Evolutionary conservation across 345 rosid species (phyloP), one percentile per base, ranked within the genome.

Genomic region (Lepidium sativum): DNA sequence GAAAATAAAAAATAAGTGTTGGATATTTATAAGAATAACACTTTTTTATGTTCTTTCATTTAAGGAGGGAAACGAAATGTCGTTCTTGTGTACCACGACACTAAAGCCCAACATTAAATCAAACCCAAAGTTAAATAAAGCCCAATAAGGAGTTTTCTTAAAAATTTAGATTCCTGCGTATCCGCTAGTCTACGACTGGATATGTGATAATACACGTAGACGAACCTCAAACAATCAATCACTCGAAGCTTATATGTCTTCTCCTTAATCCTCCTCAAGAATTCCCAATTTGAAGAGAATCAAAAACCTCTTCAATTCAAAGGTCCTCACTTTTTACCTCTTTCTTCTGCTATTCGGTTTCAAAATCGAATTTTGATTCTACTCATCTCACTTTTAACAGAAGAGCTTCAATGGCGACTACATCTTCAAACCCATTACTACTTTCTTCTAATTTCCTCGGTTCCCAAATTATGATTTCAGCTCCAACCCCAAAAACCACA

Each of bases 401-500:
- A 0, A 18, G 17, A 34, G 13, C 54, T 43, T 48, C 63, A 42
- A 77, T 77, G 82, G 78, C 82, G 13, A 51, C 88, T 3, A 47
- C 75, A 11, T 51, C 76, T 12, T 47, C 74, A 11, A 80, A 70
- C 32, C 43, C 83, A 6, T 54, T 81, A 32, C 42, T 68, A 10
- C 81, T 76, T 49, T 79, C 79, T 31, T 82, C 86, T 1, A 73
- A 66, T 53, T 75, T 81, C 70, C 64, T 67, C 20, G 81, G 81
- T 61, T 49, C 83, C 37, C 69, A 66, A 51, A 69, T 67, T 23
- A 39, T 73, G 3, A 54, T 77, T 25, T 80, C 83, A 39, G 81
- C 81, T 40, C 85, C 88, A 6, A 86, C 83, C 11, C 88, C 88
- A 1, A 86, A 83, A 68, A 68, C 72, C 13, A 39, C 66, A 15